phyloP scores from a whole-genome alignment of 177 flowering plant genomes.

The Vitis hybrid region DNA sequence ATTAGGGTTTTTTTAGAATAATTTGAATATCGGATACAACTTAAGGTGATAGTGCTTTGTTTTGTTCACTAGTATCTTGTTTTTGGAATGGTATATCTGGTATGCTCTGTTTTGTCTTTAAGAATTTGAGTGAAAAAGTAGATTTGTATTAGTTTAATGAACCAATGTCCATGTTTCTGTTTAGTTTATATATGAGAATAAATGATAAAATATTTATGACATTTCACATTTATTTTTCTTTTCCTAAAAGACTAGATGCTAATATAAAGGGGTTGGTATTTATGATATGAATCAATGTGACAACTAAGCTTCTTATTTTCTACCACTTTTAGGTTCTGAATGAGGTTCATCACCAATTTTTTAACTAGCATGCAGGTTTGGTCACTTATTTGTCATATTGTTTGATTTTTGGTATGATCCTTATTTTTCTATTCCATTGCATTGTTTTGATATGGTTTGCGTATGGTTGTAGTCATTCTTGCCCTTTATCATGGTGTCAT shows the following conservation, averaged over 20 bases:
- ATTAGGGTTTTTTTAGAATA: conserved; percentile 7
- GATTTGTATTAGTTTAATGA: too few relatives aligned
- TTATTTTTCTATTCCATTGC: conserved; percentile 2
- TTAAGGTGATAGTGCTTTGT: conserved; percentile 18
- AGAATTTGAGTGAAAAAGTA: conserved; percentile 38
- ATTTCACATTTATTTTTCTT: too few relatives aligned
- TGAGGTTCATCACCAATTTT: conserved; percentile 68
- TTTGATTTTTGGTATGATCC: background rate
- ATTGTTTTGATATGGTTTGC: conserved; percentile 25
- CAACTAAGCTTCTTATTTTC: conserved; percentile 4
- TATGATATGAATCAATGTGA: background rate
- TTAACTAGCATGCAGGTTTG: conserved; percentile 83
- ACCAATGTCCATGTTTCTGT: too few relatives aligned
- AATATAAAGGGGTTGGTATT: too few relatives aligned
- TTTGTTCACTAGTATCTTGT: conserved; percentile 17
- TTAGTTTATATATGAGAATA: too few relatives aligned
- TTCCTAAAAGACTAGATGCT: too few relatives aligned
- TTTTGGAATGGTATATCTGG: conserved; percentile 41
- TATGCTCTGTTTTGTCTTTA: conserved; percentile 44
- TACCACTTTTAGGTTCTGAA: conserved; percentile 47
- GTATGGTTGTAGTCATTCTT: conserved; percentile 87
- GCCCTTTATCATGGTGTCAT: conserved; percentile 86
- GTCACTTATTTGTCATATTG: background rate
- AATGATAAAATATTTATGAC: too few relatives aligned
- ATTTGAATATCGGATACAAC: conserved; percentile 16